Base-by-base conservation (phyloP, 2,329 filamentous ascomycete species). In the Diplodia sapinea region DNA sequence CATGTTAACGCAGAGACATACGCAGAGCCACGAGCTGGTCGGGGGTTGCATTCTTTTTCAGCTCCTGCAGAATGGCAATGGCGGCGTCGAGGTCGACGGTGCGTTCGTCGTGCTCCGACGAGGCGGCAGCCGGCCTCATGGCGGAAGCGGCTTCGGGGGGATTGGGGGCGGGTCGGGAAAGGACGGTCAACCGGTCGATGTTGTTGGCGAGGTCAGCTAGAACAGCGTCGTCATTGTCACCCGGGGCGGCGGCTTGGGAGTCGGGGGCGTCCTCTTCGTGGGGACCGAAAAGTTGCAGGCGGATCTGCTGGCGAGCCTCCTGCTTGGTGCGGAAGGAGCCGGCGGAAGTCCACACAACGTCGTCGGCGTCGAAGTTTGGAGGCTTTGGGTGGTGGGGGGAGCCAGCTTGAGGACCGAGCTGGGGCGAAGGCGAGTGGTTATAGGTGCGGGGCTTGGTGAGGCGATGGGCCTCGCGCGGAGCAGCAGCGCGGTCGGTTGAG, bases 1-100 rank as follows among this genome's bases (percentile, higher is more conserved):
- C 15, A 51, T 2, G 26, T 49, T 11, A 20, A 4, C n/a, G 13
- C 23, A 62, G 51, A 56, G 36, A 74, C 76, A 71, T 74, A 79
- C 77, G 76, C 40, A 80, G 71, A 49, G 82, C 80, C 29, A 81
- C 82, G 38, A 84, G 74, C 67, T 84, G 81, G 65, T 83, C 82
- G 1, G 82, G 82, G 6, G 81, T 79, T 1, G 81, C 82, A 52
- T 76, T 82, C 72, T 81, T 83, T 72, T 80, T 82, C 68, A 84
- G 75, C 71, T 84, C 79, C 67, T 83, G 79, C 68, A 84, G 70
- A 43, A 84, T 74, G 33, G 74, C 74, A 49, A 84, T 80, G 6
- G 82, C 82, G 12, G 80, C 77, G 49, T 80, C 79, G 43, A 84
- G 69, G 68, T 84, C 82, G 49, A 82, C 76, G 11, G 68, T 51